Percentiles rank a stretch among this genome's conserved stretches.
Evolutionary conservation across 345 rosid genomes (phyloP).

Genomic region (Syzygium aqueum): DNA sequence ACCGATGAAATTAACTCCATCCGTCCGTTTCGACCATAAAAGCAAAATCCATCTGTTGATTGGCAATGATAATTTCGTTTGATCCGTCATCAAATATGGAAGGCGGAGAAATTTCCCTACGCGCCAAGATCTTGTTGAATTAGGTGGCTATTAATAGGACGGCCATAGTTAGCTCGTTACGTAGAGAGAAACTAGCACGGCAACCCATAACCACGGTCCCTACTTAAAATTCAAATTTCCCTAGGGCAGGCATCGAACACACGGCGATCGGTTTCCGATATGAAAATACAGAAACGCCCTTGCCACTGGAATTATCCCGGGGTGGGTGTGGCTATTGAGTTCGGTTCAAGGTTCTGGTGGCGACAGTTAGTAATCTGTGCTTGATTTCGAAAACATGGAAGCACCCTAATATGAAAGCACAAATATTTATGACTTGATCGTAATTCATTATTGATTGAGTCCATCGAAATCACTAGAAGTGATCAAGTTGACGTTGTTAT

Average conservation of each 20-base stretch:
- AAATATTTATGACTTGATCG: neutral
- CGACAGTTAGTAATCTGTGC: neutral
- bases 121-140: neutral
- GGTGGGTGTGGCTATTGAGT: neutral
- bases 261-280: fast-evolving
- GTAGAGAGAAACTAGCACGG: no score
- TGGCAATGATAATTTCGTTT: neutral
- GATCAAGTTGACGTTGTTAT: fast-evolving
- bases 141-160: neutral
- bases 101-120: fast-evolving
- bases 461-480: neutral
- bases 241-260: fast-evolving
- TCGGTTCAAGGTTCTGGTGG: fast-evolving
- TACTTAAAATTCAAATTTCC: no score
- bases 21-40: no score
- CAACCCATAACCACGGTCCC: no score
- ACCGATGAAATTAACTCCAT: neutral
- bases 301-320: fast-evolving
- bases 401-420: neutral
- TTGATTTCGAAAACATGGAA: no score
- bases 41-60: no score
- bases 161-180: no score
- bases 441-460: fast-evolving
- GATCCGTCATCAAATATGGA: neutral
- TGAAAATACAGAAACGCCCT: neutral